phyloP scores from a whole-genome alignment of 2,329 filamentous ascomycete species.

The Cyanodermella asteris region DNA sequence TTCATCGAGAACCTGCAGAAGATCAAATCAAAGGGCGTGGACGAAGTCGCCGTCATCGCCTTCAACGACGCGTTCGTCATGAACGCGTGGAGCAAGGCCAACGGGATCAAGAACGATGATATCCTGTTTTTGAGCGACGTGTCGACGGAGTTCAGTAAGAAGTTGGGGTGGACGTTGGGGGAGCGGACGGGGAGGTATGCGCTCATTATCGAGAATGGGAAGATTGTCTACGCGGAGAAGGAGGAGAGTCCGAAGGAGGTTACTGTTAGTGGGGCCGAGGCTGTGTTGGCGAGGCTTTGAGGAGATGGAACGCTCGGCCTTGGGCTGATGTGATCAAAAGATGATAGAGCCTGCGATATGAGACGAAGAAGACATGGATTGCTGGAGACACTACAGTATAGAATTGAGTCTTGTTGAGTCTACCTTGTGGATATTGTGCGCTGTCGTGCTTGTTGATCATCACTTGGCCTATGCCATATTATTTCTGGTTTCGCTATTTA shows the following conservation, averaged over 20 bases:
- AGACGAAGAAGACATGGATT: no score
- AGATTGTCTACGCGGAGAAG: conserved; percentile 58
- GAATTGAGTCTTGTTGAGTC: no score
- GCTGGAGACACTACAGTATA: no score
- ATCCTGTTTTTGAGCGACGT: conserved; percentile 60
- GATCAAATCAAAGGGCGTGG: conserved; percentile 61
- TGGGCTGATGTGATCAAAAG: no score
- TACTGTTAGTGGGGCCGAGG: conserved; percentile 20
- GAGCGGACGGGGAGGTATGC: conserved; percentile 62
- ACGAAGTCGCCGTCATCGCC: conserved; percentile 60
- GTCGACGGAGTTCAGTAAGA: conserved; percentile 52
- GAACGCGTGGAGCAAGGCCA: conserved; percentile 79
- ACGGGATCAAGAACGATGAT: conserved; percentile 49
- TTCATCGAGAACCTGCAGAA: conserved; percentile 52
- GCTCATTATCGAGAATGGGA: conserved; percentile 63
- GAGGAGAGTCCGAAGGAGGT: conserved; percentile 34
- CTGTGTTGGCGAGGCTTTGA: conserved; percentile 19
- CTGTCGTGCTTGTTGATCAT: no score
- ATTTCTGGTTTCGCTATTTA: no score
- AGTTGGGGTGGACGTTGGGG: conserved; percentile 53
- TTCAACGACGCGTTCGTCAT: conserved; percentile 75
- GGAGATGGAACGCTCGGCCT: no score
- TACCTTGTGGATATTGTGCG: no score
- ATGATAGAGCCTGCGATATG: no score
- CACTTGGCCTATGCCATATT: no score